Percentiles rank a stretch among this genome's conserved stretches.
Evolutionary conservation across 306 rosid species (phyloP).

Genomic region (Dryas alaskensis): DNA sequence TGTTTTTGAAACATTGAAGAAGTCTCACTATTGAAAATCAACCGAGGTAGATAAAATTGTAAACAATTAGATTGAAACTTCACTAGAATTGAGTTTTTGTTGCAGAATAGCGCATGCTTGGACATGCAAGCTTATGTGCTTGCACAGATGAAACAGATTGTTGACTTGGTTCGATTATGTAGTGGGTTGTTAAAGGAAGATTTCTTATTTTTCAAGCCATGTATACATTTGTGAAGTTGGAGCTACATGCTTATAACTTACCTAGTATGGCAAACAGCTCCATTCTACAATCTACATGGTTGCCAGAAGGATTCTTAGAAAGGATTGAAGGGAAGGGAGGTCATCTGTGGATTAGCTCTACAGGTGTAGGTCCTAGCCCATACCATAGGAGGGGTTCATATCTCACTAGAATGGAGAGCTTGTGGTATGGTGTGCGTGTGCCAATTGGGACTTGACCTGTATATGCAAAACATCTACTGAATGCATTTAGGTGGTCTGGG

Average conservation of each 20-base stretch:
- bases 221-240: background rate
- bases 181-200: background rate
- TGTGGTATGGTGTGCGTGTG: too few relatives aligned
- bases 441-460: too few relatives aligned
- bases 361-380: background rate
- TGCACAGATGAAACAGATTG: background rate
- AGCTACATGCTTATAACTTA: background rate
- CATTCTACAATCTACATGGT: background rate
- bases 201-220: background rate
- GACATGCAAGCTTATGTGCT: background rate
- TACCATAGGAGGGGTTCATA: background rate
- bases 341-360: too few relatives aligned
- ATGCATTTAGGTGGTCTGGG: too few relatives aligned
- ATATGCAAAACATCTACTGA: too few relatives aligned
- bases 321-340: background rate
- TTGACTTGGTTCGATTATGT: background rate
- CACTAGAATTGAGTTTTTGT: background rate
- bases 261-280: background rate
- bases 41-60: background rate
- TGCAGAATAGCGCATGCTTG: background rate
- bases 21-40: background rate
- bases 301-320: background rate
- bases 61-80: constrained; percentile 1
- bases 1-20: background rate
- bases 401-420: background rate